Percentiles rank a stretch among this genome's conserved stretches.
phyloP scores from a whole-genome alignment of 768 basidiomycete species.

The Suillus sp. region DNA sequence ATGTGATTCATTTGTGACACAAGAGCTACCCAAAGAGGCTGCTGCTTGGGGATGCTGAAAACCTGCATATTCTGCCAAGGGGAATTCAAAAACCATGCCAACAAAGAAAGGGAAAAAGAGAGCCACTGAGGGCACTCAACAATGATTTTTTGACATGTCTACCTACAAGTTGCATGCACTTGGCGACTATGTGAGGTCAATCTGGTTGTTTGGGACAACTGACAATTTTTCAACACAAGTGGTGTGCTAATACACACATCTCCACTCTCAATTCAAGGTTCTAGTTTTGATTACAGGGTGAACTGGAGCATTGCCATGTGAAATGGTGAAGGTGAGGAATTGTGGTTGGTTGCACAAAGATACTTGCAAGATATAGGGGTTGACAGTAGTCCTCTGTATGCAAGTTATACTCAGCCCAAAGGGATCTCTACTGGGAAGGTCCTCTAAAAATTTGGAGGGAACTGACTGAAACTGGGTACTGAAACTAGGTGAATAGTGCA shows the following conservation, averaged over 20 bases:
- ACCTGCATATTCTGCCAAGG: slow-evolving; percentile 9
- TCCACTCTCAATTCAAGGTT: too few species aligned
- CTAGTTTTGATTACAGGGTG: slow-evolving; percentile 29
- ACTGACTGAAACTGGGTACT: too few species aligned
- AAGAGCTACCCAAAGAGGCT: slow-evolving; percentile 42
- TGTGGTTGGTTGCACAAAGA: too few species aligned
- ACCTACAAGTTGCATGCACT: slow-evolving; percentile 18
- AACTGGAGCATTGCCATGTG: slow-evolving; percentile 36
- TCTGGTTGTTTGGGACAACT: slow-evolving; percentile 32
- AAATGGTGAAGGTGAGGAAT: too few species aligned
- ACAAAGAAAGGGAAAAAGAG: neutral
- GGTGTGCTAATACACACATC: slow-evolving; percentile 18
- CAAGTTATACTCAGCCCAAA: too few species aligned
- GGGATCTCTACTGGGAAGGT: too few species aligned
- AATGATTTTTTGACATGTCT: slow-evolving; percentile 9
- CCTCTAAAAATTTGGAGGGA: too few species aligned
- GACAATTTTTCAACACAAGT: slow-evolving; percentile 38
- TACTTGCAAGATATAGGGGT: too few species aligned
- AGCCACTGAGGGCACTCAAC: neutral
- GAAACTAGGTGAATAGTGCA: too few species aligned
- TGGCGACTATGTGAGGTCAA: slow-evolving; percentile 13
- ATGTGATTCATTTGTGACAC: slow-evolving; percentile 29
- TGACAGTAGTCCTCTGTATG: too few species aligned
- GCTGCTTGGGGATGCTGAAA: slow-evolving; percentile 28
- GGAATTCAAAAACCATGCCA: neutral